Evolutionary conservation across 1,139 yeast species (phyloP), one percentile per base, ranked within the genome.

Genomic region (Suhomyces panamericanus): DNA sequence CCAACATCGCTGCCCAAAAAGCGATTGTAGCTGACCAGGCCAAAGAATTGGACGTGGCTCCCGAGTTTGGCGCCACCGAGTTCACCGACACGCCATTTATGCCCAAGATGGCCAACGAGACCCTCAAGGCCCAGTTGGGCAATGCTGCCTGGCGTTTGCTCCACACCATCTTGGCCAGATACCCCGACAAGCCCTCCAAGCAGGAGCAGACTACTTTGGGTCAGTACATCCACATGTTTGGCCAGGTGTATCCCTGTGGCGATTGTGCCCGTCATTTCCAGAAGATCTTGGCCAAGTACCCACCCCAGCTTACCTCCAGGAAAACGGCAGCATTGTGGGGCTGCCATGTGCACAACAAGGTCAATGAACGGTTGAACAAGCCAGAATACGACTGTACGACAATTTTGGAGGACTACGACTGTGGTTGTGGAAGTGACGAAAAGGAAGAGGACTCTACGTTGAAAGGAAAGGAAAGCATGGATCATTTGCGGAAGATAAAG

Each of bases 271-370:
- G 89, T 53, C 99, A 93, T 64, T 93, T 93, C 64, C 86, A 80
- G 51, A 66, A 77, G 55, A 70, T 91, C 54, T 68, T 93, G 48
- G 60, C 70, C 43, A 75, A 85, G 55, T 81, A 73, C 57, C 99
- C 99, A 1, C 97, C 96, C 3, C 99, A 95, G 59, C 77, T 87
- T 3, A 74, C 81, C 8, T 77, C 85, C 16, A 76, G 96, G 47
- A 83, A 84, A 51, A 79, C 82, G 2, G 98, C 99, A 0, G 90
- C 96, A 0, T 70, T 87, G 52, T 93, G 99, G 99, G 99, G 99
- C 1, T 93, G 99, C 63, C 84, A 84, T 58, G 76, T 93, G n/a
- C 99, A 93, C 67, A 93, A 95, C 53, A 68, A 71, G 55, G 97
- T 91, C 30, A 93, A 93, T 63, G 81, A 80, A 48, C 70, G 86